Base-by-base conservation (phyloP, 345 rosid species). In the Gynandropsis gynandra region DNA sequence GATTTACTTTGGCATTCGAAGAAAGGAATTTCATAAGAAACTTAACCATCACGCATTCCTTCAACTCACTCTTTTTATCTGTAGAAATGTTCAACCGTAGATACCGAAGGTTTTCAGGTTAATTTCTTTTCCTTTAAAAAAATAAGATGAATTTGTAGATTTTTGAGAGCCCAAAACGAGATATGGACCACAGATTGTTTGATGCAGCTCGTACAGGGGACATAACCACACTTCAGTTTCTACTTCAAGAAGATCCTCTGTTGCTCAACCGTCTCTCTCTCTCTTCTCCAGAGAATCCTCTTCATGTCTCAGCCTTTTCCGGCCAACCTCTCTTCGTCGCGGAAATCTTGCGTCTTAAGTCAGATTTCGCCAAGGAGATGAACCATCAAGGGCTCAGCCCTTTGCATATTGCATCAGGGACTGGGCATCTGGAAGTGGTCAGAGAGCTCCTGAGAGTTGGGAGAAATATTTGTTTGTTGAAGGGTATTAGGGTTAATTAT, bases 151-250 rank as follows among this genome's bases (percentile, higher is more conserved):
- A 42, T 44, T 15, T 52, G 34, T 48, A n/a, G 46, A 12, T 42
- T 17, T 14, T n/a, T 13, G 21, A 57, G 15, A 45, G 52, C 1
- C 32, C 31, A 5, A 16, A 58, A 32, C n/a, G n/a, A n/a, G n/a
- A 1, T 9, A 61, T 52, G 65, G 65, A 61, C 31, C 52, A 61
- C 5, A 61, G 45, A 21, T 16, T 61, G 65, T 43, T 51, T 61
- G 58, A 51, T 7, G 58, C 58, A 42, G 57, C 64, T 51, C 57
- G 42, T 34, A 33, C 14, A 4, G 58, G 65, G 43, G 44, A 61
- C 58, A 52, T 11, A 42, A 4, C 37, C 10, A 20, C 56, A 50
- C 44, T 60, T 34, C 10, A 60, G 18, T 14, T 50, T 8, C 50
- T 60, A 0, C 50, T 42, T 50, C 56, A 33, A 42, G 57, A 60